Conservation (phyloP, 2,329 filamentous ascomycete species). For the Penicillium decumbens region DNA sequence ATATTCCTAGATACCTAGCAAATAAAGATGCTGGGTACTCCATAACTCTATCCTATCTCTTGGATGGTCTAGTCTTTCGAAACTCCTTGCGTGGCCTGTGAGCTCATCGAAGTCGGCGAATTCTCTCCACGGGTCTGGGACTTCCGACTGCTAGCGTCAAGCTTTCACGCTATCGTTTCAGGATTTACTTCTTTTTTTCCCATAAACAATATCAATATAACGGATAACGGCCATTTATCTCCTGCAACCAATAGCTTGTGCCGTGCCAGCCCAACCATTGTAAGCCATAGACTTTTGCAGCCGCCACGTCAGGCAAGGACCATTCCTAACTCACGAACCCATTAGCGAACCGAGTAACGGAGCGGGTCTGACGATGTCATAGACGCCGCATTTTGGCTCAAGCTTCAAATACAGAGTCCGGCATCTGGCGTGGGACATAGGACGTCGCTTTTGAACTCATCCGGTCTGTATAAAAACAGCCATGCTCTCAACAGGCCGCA, state of each 20-base stretch:
- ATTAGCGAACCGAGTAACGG: not conserved
- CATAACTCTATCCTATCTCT: not conserved
- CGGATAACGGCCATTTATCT: not conserved
- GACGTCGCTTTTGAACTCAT: not conserved
- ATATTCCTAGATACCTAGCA: not conserved
- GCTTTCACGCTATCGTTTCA: slow-evolving; percentile 9
- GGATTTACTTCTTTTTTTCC: not conserved
- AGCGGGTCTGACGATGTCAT: not conserved
- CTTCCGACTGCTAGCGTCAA: slow-evolving; percentile 1
- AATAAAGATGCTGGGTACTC: not conserved
- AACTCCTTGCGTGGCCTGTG: not conserved
- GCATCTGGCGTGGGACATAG: not conserved
- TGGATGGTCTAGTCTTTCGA: not conserved
- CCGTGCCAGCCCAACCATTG: not conserved
- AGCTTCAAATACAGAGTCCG: not conserved
- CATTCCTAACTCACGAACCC: not conserved
- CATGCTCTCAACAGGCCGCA: not conserved
- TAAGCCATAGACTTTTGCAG: slow-evolving; percentile 6
- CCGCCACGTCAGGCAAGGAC: slow-evolving; percentile 11
- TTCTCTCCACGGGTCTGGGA: not conserved
- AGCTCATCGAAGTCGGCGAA: not conserved
- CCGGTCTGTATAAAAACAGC: not conserved
- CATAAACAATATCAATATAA: not conserved
- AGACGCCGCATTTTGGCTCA: not conserved
- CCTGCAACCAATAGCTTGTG: not conserved